A percentile compares a stretch with the other conserved stretches of the same genome.
phyloP scores from a whole-genome alignment of 495 filamentous ascomycete species.

The Xylona heveae region DNA sequence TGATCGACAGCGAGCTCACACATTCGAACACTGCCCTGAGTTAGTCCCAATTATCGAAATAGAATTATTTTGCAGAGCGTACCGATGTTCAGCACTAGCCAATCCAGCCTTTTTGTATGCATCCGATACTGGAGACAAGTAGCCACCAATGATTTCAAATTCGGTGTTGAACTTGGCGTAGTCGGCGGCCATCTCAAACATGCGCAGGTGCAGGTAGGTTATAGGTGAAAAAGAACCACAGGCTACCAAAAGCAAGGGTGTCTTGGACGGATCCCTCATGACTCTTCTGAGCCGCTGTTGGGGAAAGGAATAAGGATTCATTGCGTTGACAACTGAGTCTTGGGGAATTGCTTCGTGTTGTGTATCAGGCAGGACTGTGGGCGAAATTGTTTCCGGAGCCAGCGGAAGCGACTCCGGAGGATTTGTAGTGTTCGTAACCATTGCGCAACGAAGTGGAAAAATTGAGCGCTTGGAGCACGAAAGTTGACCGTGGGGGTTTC shows the following conservation, averaged over 20 bases:
- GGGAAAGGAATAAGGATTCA: slow-evolving; percentile 51
- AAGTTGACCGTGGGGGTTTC: too few species aligned
- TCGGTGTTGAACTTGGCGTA: slow-evolving; percentile 61
- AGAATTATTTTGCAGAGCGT: slow-evolving; percentile 5
- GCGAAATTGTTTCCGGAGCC: too few species aligned
- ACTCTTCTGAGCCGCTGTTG: slow-evolving; percentile 40
- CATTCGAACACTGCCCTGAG: slow-evolving; percentile 27
- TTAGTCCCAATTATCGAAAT: not conserved
- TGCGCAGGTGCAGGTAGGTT: slow-evolving; percentile 74
- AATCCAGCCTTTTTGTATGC: slow-evolving; percentile 84
- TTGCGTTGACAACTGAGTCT: too few species aligned
- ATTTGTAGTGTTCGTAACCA: too few species aligned
- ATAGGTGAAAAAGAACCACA: slow-evolving; percentile 82
- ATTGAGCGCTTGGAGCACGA: too few species aligned
- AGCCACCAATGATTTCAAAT: slow-evolving; percentile 72
- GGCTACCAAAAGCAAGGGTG: slow-evolving; percentile 62
- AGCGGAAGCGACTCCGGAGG: too few species aligned
- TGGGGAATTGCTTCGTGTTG: too few species aligned
- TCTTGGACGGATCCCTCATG: slow-evolving; percentile 49
- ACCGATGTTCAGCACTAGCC: slow-evolving; percentile 53
- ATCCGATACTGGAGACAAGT: slow-evolving; percentile 61
- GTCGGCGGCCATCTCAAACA: slow-evolving; percentile 85
- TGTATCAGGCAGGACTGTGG: too few species aligned
- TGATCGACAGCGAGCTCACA: slow-evolving; percentile 63
- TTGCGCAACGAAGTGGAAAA: too few species aligned